Evolutionary conservation across 169 alveolate genomes (phyloP), one percentile per base, ranked within the genome.

Genomic region (Amoebophrya sp.): DNA sequence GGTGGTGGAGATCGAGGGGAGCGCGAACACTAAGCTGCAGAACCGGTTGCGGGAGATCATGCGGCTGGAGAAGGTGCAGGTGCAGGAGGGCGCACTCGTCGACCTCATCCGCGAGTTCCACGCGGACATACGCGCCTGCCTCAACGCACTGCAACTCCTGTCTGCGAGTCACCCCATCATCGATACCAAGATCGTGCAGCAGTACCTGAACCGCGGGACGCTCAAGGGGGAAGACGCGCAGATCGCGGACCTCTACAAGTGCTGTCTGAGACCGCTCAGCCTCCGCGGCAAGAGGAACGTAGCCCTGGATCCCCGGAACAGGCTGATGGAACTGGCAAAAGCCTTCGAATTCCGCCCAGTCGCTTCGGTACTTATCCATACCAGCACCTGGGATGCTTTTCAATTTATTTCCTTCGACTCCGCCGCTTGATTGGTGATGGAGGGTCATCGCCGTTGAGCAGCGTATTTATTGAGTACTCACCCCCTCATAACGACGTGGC

Each of bases 51-150:
- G 32, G 39, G 83, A 66, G 83, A 66, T 66, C 83, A 25, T 66
- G 83, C 29, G 35, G 10, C 35, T 3, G 83, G 83, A 66, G 83
- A 18, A 66, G 29, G 83, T 66, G 35, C 1, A 66, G 83, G 35
- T 66, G 29, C 83, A 66, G 35, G 83, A 66, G 83, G 83, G 83
- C 38, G 83, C 83, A 3, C 35, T 66, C 32, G 83, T 66, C 35
- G 83, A 66, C 35, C 35, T 66, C 32, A 25, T 66, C 35, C 83
- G 83, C 35, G 83, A 66, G 83, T 66, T 2, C 83, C 2, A n/a
- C 29, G 83, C 83, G 83, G 83, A 66, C 83, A 66, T 66, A 0
- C 83, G 83, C 1, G 83, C 83, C 38, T 66, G 83, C 35, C 83
- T 66, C 35, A 66, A 66, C 35, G 83, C 83, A 3, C 83, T 66